These are phyloP conservation scores for Fusarium penzigii DNA, from an alignment of 2,329 filamentous ascomycete genomes.

Conservation along the genomic window DNA sequence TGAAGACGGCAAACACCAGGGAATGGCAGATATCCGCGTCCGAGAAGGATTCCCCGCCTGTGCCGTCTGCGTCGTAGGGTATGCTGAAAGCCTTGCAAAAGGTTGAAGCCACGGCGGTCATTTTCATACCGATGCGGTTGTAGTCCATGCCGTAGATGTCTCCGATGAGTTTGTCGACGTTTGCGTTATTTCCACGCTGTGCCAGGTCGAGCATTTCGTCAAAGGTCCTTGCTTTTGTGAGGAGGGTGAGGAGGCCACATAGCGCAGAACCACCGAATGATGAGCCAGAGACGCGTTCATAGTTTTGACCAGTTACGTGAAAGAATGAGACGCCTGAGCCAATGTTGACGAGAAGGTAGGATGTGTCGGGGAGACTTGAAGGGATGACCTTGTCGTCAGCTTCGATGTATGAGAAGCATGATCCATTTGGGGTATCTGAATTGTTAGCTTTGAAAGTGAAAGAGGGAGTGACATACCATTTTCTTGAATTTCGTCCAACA, in stretches of 20 bases:
- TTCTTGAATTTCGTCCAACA: no score
- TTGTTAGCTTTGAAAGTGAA: no score
- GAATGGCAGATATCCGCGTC: constrained; percentile 87
- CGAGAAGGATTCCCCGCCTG: constrained; percentile 56
- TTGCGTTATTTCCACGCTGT: constrained; percentile 85
- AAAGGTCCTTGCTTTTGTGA: constrained; percentile 94
- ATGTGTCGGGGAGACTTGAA: no score
- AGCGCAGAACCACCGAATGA: constrained; percentile 96
- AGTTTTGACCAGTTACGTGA: constrained; percentile 88
- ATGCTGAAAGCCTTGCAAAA: constrained; percentile 97
- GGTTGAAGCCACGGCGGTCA: constrained; percentile 90
- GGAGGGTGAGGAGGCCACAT: constrained; percentile 88
- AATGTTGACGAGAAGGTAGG: constrained; percentile 97
- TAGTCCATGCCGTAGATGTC: constrained; percentile 98
- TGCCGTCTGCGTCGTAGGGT: constrained; percentile 79
- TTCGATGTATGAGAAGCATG: no score
- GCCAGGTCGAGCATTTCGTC: constrained; percentile 96
- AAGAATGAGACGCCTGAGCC: constrained; percentile 96
- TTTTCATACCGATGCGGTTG: constrained; percentile 93
- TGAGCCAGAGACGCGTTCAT: constrained; percentile 89
- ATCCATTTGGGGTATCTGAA: no score
- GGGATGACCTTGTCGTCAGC: no score
- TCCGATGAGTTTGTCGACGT: constrained; percentile 94
- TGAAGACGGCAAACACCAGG: constrained; percentile 91
- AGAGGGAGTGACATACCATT: no score